Evolutionary conservation across 139 green algal species (phyloP), one percentile per base, ranked within the genome.

Genomic region (Chlorella sp.): DNA sequence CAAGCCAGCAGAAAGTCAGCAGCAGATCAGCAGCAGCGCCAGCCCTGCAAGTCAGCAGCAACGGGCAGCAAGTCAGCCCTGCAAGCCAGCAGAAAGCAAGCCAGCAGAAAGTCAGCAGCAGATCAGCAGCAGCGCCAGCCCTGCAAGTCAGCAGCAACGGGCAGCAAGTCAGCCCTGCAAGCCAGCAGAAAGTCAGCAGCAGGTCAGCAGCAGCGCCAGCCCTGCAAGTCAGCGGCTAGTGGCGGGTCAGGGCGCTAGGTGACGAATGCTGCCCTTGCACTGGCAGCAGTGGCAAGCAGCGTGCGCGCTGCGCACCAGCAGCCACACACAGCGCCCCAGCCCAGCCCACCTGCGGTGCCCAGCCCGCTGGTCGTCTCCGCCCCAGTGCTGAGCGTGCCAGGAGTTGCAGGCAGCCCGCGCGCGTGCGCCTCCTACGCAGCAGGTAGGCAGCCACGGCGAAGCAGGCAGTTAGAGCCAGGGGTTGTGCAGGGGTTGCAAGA

Each of bases 51-150:
- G 80, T 1, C 9, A 24, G 26, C 60, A 68, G 22, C 60, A 68
- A n/a, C n/a, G n/a, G 13, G 6, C 3, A 65, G 13, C 56, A 65
- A 69, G n/a, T n/a, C n/a, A n/a, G n/a, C 72, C 5, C 84, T 95
- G 88, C 13, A 30, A 24, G 58, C 4, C 24, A 68, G 28, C n/a
- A n/a, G n/a, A n/a, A n/a, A n/a, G n/a, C n/a, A n/a, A n/a, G n/a
- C n/a, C n/a, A n/a, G n/a, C n/a, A n/a, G n/a, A n/a, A n/a, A n/a
- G n/a, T n/a, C n/a, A n/a, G n/a, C n/a, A n/a, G n/a, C n/a, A n/a
- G n/a, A n/a, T n/a, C 93, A 95, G 36, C 62, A 97, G 87, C 28
- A 94, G 90, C 22, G 85, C 81, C 17, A 84, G 80, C 56, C 95
- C 95, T 68, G 83, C 84, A 28, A 56, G 80, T 1, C 9, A 24